Evolutionary conservation across 1,284 basidiomycete genomes (phyloP).

Genomic region (Malassezia sp.): DNA sequence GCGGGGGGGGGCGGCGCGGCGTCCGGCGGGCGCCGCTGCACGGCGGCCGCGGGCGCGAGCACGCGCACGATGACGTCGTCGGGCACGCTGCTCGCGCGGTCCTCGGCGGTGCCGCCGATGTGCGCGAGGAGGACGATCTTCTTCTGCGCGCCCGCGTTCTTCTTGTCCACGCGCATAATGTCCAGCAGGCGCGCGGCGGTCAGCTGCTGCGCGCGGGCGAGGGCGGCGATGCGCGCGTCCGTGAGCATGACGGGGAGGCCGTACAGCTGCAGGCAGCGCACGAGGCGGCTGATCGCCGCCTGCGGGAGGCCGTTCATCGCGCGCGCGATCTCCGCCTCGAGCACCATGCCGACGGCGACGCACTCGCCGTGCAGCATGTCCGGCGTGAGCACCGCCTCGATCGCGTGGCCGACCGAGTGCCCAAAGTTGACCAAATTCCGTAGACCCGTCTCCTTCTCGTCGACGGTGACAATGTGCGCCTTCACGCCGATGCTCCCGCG

Average conservation of each 20-base stretch:
- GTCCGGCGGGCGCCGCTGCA: constrained; percentile 22
- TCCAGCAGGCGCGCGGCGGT: constrained; percentile 75
- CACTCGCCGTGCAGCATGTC: constrained; percentile 46
- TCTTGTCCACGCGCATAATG: constrained; percentile 89
- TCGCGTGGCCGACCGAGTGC: constrained; percentile 45
- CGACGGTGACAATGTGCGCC: constrained; percentile 44
- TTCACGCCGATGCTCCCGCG: constrained; percentile 46
- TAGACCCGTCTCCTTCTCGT: constrained; percentile 46
- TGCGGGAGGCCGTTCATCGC: constrained; percentile 38
- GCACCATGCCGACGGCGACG: constrained; percentile 44
- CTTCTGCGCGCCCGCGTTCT: constrained; percentile 77
- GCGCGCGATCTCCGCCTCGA: constrained; percentile 44
- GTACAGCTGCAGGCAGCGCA: constrained; percentile 38
- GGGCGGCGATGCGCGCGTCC: constrained; percentile 49
- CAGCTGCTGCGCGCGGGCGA: constrained; percentile 59
- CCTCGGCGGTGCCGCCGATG: constrained; percentile 85
- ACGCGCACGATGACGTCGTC: constrained; percentile 36
- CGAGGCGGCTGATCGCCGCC: constrained; percentile 38
- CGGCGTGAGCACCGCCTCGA: constrained; percentile 45
- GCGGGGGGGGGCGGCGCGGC: constrained; percentile 49
- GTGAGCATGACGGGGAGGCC: constrained; percentile 36
- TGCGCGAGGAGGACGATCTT: constrained; percentile 82
- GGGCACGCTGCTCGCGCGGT: constrained; percentile 72
- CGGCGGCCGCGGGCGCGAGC: constrained; percentile 56
- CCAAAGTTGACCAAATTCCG: constrained; percentile 47